These are phyloP conservation scores for Hypoxylon fragiforme DNA, from an alignment of 495 filamentous ascomycete species.

Conservation along the genomic window DNA sequence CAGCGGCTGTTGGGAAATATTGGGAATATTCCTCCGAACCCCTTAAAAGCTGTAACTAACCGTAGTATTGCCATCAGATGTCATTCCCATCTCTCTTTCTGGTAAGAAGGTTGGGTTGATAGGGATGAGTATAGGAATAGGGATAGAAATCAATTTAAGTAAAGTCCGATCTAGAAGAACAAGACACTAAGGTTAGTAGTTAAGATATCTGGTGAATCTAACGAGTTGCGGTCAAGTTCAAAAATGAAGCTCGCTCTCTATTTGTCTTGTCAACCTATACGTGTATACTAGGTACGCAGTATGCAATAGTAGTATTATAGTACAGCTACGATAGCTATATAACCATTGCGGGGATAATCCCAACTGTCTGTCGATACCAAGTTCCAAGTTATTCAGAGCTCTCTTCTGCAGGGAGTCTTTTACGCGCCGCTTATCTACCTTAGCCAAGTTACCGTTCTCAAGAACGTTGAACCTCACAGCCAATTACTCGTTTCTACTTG, in stretches of 20 bases:
- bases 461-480: constrained; percentile 9
- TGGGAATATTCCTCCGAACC: constrained; percentile 21
- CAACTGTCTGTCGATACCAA: neutral
- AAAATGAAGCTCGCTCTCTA: neutral
- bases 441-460: constrained; percentile 17
- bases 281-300: too few relatives aligned
- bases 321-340: constrained; percentile 2
- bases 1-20: constrained; percentile 11
- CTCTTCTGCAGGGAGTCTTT: constrained; percentile 18
- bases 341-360: constrained; percentile 25
- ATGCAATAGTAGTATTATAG: too few relatives aligned
- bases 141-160: too few relatives aligned
- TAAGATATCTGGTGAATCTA: too few relatives aligned
- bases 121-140: too few relatives aligned
- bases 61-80: too few relatives aligned
- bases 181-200: too few relatives aligned
- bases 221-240: too few relatives aligned
- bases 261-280: too few relatives aligned
- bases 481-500: too few relatives aligned
- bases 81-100: too few relatives aligned
- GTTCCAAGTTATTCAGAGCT: neutral
- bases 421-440: constrained; percentile 28
- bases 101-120: constrained; percentile 3
- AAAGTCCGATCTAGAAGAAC: constrained; percentile 2
- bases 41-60: constrained; percentile 22